These are phyloP conservation scores for Mucor racemosus DNA, from an alignment of 371 early-diverging fungal species.

Conservation along the genomic window DNA sequence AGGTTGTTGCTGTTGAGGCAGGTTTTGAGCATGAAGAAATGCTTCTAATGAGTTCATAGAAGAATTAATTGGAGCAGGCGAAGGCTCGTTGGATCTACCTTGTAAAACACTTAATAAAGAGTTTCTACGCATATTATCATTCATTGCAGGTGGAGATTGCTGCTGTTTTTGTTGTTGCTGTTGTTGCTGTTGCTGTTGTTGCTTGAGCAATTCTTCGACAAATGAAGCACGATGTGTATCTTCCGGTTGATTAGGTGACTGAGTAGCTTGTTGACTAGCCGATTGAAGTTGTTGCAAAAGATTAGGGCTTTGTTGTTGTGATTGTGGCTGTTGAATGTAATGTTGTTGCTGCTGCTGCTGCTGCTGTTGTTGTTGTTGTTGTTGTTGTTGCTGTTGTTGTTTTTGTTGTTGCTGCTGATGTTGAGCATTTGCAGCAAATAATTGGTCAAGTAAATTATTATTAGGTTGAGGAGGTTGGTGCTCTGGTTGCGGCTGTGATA, in stretches of 20 bases:
- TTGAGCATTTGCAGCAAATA: conserved; percentile 22
- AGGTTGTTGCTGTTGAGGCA: neutral
- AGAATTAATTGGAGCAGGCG: neutral
- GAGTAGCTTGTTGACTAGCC: conserved; percentile 8
- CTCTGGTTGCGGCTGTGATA: conserved; percentile 21
- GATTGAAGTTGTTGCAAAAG: conserved; percentile 9
- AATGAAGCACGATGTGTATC: conserved; percentile 23
- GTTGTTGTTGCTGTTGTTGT: conserved; percentile 10
- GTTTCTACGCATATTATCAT: conserved; percentile 31
- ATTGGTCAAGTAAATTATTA: conserved; percentile 17
- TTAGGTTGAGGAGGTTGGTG: conserved; percentile 23
- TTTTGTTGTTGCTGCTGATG: conserved; percentile 9
- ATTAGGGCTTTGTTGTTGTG: conserved; percentile 10
- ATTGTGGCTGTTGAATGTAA: neutral
- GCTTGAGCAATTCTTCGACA: conserved; percentile 29
- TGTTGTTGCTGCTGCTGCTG: conserved; percentile 1
- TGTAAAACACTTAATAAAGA: conserved; percentile 28
- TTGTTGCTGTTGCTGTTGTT: neutral
- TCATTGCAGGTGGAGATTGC: conserved; percentile 5
- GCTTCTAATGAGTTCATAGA: conserved; percentile 9
- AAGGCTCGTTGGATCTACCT: conserved; percentile 14
- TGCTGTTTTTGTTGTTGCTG: neutral
- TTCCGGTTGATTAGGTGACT: neutral
- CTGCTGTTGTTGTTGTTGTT: conserved; percentile 4
- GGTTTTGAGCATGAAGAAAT: conserved; percentile 8